Conservation (phyloP, 805 yeast genomes). For the Candida vartiovaarae region DNA sequence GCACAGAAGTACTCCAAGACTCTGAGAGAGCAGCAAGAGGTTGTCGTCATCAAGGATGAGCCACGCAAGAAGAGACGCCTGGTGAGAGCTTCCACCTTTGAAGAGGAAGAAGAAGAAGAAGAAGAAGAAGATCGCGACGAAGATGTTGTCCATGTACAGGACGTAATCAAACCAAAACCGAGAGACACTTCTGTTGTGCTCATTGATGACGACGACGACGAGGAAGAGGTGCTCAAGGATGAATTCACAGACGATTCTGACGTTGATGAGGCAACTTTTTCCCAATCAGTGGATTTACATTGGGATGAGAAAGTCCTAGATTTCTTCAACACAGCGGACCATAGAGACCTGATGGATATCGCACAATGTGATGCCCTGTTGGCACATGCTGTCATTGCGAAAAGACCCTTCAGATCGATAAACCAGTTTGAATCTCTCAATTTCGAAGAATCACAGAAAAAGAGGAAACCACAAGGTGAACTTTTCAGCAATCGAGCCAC, state of each 20-base stretch:
- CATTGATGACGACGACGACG: slow-evolving; percentile 23
- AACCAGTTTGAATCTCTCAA: slow-evolving; percentile 52
- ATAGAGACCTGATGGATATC: slow-evolving; percentile 72
- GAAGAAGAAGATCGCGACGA: slow-evolving; percentile 3
- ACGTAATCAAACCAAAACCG: neutral
- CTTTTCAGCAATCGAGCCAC: slow-evolving; percentile 65
- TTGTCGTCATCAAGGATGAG: slow-evolving; percentile 1
- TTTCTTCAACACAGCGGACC: slow-evolving; percentile 73
- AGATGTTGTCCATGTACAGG: slow-evolving; percentile 2
- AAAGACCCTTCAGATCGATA: slow-evolving; percentile 64
- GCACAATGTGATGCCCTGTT: slow-evolving; percentile 60
- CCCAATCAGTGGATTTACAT: slow-evolving; percentile 24
- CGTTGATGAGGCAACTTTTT: slow-evolving; percentile 30
- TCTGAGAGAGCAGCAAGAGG: neutral
- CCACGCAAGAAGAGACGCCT: slow-evolving; percentile 30
- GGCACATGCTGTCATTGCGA: slow-evolving; percentile 55
- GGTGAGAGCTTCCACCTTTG: slow-evolving; percentile 28
- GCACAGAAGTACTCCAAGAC: slow-evolving; percentile 27
- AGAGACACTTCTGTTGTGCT: slow-evolving; percentile 8
- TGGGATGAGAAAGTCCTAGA: slow-evolving; percentile 64
- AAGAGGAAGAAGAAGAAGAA: slow-evolving; percentile 13
- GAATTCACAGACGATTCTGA: slow-evolving; percentile 45
- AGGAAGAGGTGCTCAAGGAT: slow-evolving; percentile 39
- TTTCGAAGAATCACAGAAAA: slow-evolving; percentile 36
- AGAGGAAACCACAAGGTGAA: slow-evolving; percentile 57